phyloP scores from a whole-genome alignment of 108 stramenopile genomes.

The Halocafeteria seosinensis region DNA sequence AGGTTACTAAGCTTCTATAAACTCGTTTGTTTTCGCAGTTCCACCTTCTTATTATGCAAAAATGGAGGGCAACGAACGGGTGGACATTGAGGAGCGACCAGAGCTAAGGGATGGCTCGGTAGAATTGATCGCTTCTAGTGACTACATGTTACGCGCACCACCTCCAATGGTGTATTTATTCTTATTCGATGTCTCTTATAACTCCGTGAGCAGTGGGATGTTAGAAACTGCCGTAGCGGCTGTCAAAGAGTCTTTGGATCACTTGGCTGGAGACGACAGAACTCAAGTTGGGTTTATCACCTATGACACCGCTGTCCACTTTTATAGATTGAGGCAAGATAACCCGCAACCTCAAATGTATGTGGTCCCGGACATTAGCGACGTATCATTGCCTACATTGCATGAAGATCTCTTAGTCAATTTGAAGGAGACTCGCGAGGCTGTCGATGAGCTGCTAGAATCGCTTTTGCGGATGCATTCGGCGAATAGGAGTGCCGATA shows the following conservation, averaged over 20 bases:
- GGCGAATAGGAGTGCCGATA: slow-evolving; percentile 34
- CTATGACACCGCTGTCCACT: slow-evolving; percentile 78
- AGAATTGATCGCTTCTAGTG: slow-evolving; percentile 74
- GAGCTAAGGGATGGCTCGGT: slow-evolving; percentile 67
- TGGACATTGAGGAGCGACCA: slow-evolving; percentile 66
- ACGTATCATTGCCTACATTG: slow-evolving; percentile 67
- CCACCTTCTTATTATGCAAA: too few relatives aligned
- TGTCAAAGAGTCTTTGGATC: slow-evolving; percentile 63
- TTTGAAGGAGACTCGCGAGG: slow-evolving; percentile 57
- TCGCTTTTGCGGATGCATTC: slow-evolving; percentile 74
- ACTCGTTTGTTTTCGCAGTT: too few relatives aligned
- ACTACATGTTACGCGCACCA: slow-evolving; percentile 98
- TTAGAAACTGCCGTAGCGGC: slow-evolving; percentile 50
- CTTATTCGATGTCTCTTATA: slow-evolving; percentile 73
- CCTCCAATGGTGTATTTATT: slow-evolving; percentile 89
- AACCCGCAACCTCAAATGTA: slow-evolving; percentile 71
- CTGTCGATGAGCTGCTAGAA: slow-evolving; percentile 74
- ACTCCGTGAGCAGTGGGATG: slow-evolving; percentile 68
- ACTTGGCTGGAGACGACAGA: slow-evolving; percentile 59
- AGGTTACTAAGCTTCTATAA: slow-evolving; percentile 84
- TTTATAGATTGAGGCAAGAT: slow-evolving; percentile 68
- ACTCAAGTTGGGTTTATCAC: slow-evolving; percentile 83
- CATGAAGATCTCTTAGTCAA: slow-evolving; percentile 90
- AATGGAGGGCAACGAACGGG: slow-evolving; percentile 62
- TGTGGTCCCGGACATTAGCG: slow-evolving; percentile 73